Evolutionary conservation across 2,329 filamentous ascomycete genomes (phyloP), one percentile per base, ranked within the genome.

Genomic region (Fusarium goolgardi): DNA sequence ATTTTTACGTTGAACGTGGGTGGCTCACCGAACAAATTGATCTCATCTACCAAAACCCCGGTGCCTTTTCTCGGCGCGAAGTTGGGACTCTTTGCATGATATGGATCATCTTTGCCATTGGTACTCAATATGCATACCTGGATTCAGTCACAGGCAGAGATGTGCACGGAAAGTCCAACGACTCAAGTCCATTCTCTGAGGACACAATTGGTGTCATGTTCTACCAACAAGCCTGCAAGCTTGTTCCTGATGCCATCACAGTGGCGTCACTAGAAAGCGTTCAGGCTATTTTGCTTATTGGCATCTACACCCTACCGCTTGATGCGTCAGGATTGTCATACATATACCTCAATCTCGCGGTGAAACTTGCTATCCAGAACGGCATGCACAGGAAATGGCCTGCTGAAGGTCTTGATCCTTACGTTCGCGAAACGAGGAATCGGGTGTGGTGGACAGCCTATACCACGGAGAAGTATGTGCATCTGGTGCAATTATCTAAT

Each of bases 301-400:
- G 84, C 3, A 81, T 86, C 12, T 88, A 87, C 64, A 78, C 84
- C 3, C 75, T 88, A 8, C 85, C 86, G 0, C 77, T 87, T 1
- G 85, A 88, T 70, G 83, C 85, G 1, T 85, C 84, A 2, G 86
- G 85, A 0, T 73, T 88, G 21, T 83, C 83, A 4, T 88, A 87
- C 65, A 85, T 84, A 4, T 88, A 88, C 65, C 79, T 87, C 46
- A 85, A 84, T 9, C 73, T 88, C 15, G 84, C 84, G 3, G 77
- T 87, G 41, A 86, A 86, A 61, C 77, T 88, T 59, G 86, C 85
- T 3, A 86, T 88, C 16, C 85, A 87, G 63, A 88, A 88, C 69
- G 86, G 86, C 12, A 86, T 88, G 85, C 86, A 88, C 66, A 79
- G 86, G 49, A 82, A 79, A 55, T 84, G 83, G 59, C 76, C 80